Percentiles rank a stretch among this genome's conserved stretches.
phyloP scores from a whole-genome alignment of 78 protist species.

The Capsaspora owczarzaki region DNA sequence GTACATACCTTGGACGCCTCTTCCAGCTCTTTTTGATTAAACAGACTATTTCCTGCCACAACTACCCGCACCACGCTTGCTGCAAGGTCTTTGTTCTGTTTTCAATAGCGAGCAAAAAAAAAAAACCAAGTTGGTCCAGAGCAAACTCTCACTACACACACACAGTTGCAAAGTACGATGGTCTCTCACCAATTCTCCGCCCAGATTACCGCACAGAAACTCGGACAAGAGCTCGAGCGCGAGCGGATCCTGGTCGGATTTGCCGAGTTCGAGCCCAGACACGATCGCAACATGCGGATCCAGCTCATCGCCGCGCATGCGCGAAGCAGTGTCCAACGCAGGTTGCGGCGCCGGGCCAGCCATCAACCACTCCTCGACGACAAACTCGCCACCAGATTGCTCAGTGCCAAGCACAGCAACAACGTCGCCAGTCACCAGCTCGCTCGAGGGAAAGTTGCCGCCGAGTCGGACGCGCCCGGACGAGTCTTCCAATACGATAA shows the following conservation, averaged over 20 bases:
- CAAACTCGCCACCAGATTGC: not conserved
- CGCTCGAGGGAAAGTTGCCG: not conserved
- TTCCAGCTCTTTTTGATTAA: not conserved
- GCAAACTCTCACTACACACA: not conserved
- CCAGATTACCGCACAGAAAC: not conserved
- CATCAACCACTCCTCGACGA: not conserved
- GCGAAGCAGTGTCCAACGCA: not conserved
- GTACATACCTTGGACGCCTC: not conserved
- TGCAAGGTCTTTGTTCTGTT: not conserved
- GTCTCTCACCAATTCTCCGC: not conserved
- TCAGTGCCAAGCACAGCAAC: not conserved
- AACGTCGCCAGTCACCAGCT: not conserved
- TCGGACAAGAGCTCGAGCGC: not conserved
- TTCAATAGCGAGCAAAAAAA: not conserved
- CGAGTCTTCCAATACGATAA: slow-evolving; percentile 28
- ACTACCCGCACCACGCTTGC: not conserved
- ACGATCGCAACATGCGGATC: not conserved
- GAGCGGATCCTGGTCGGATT: not conserved
- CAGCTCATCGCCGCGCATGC: not conserved
- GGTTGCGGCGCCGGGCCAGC: not conserved
- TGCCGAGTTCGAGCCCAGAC: not conserved
- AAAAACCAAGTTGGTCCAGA: not conserved
- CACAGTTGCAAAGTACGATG: not conserved
- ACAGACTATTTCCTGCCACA: not conserved
- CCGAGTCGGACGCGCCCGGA: slow-evolving; percentile 23